Percentiles rank a stretch among this genome's conserved stretches.
Evolutionary conservation across 306 rosid genomes (phyloP).

Genomic region (Quercus bicolor): DNA sequence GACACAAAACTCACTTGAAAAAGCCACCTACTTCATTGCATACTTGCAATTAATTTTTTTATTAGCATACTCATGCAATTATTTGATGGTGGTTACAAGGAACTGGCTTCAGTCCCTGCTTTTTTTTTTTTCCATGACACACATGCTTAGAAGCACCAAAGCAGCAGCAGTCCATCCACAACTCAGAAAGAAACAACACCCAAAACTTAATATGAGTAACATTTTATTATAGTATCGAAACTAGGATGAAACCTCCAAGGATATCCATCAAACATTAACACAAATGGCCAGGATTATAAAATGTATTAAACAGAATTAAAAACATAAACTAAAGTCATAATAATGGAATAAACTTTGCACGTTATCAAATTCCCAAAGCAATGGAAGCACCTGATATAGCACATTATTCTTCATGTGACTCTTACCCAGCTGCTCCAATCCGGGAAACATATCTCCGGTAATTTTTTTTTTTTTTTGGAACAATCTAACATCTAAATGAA

Average conservation of each 20-base stretch:
- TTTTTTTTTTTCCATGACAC: not conserved
- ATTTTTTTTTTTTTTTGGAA: no score
- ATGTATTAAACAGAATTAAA: no score
- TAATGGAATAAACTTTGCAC: not conserved
- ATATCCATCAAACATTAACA: not conserved
- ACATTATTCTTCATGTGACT: conserved; percentile 1
- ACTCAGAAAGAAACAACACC: not conserved
- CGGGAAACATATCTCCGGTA: no score
- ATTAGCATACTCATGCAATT: no score
- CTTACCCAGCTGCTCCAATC: not conserved
- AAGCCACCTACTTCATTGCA: no score
- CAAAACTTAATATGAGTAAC: not conserved
- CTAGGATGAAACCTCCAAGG: not conserved
- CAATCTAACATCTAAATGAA: not conserved
- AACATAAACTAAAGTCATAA: not conserved
- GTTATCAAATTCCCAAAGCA: not conserved
- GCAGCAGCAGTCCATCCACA: not conserved
- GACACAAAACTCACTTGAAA: no score
- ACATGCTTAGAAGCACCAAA: not conserved
- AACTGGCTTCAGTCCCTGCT: no score
- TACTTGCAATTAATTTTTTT: no score
- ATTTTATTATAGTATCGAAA: not conserved
- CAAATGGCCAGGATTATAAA: no score
- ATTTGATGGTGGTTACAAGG: no score
- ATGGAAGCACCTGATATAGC: not conserved